Evolutionary conservation across 164 flowering plant genomes (phyloP).

Genomic region (Dillenia suffruticosa): DNA sequence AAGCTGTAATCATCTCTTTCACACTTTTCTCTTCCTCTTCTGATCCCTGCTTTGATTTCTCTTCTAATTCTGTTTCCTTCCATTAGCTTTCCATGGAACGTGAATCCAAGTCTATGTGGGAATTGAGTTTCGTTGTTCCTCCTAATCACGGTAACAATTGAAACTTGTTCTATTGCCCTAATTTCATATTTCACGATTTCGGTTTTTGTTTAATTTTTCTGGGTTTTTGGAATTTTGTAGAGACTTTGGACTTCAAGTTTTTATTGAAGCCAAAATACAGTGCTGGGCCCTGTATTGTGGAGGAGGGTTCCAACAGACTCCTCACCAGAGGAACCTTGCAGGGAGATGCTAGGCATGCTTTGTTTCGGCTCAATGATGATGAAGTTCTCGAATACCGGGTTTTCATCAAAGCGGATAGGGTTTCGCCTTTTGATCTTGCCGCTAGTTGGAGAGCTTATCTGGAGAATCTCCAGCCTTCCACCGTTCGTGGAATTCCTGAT

Average conservation of each 20-base stretch:
- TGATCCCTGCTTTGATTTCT: not conserved
- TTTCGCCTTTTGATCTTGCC: constrained; percentile 97
- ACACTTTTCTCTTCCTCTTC: not conserved
- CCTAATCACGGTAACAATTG: constrained; percentile 73
- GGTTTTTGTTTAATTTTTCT: not conserved
- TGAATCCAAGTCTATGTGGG: constrained; percentile 92
- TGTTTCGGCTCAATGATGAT: constrained; percentile 51
- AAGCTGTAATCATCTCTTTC: constrained; percentile 50
- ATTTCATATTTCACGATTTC: not conserved
- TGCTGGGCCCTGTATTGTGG: constrained; percentile 57
- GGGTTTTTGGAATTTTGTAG: constrained; percentile 28
- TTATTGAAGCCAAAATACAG: constrained; percentile 76
- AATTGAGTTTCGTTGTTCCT: constrained; percentile 87
- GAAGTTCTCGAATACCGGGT: constrained; percentile 76
- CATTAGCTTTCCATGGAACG: constrained; percentile 79
- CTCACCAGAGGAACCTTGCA: constrained; percentile 66
- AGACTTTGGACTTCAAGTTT: constrained; percentile 90
- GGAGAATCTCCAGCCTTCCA: constrained; percentile 83
- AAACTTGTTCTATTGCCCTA: not conserved
- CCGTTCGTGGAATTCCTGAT: constrained; percentile 95
- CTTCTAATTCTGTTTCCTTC: not conserved
- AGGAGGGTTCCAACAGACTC: constrained; percentile 78
- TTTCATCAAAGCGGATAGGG: constrained; percentile 69
- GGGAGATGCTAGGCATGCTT: constrained; percentile 72
- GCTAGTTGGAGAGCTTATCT: constrained; percentile 98